Evolutionary conservation across 2,329 filamentous ascomycete species (phyloP), one percentile per base, ranked within the genome.

Genomic region (Aspergillus sp.): DNA sequence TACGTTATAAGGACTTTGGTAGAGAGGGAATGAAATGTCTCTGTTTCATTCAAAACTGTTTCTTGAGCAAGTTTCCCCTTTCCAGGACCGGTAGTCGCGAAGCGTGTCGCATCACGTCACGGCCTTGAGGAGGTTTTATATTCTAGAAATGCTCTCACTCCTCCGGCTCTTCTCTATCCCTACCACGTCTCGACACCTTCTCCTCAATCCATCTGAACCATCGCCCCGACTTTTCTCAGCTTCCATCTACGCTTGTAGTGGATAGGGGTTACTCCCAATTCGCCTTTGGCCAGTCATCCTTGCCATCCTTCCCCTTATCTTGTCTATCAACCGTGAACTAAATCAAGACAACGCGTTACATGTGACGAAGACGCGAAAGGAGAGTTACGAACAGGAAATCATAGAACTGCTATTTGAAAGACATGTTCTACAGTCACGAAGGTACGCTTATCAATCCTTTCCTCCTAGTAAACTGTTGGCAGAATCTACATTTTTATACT

Each of bases 391-490:
- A 38, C 3, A 24, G 7, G 34, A 15, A 15, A 6, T 26, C 13
- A 30, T 24, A 22, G 4, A 38, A 38, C 20, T n/a, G 15, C 15
- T 1, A 32, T n/a, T 6, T n/a, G 3, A 13, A 30, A 59, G 64
- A 58, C 57, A 97, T 97, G 93, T 97, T 97, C 73, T 98, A 96
- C 78, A 96, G 90, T 67, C 91, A 96, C 77, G 93, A 97, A 76
- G 91, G 93, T 95, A 80, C 71, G 87, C 76, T 22, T 38, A 8
- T 20, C 20, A 36, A 8, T n/a, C n/a, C n/a, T 49, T 7, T 4
- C n/a, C 9, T n/a, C 2, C 30, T 34, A 24, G 22, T 15, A 11
- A 13, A 36, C 15, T 17, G 7, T 26, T 17, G 15, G 34, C n/a
- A 11, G 5, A 8, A 12, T 26, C 7, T 2, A 26, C 32, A 24